These are phyloP conservation scores for Lactarius sanguifluus DNA, from an alignment of 768 basidiomycete species.

Conservation along the genomic window DNA sequence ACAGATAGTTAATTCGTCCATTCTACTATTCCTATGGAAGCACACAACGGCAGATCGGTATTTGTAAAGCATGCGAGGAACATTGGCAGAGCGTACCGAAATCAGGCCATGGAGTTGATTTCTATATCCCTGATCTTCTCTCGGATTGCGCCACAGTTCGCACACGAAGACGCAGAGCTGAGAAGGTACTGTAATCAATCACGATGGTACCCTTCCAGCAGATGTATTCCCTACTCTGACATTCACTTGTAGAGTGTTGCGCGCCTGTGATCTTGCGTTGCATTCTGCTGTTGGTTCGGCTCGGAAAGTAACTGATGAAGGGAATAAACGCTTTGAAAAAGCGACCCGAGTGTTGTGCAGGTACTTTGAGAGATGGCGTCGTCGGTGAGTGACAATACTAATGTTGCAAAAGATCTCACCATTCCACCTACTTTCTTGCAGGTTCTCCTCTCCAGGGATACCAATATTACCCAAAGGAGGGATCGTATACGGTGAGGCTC, in stretches of 20 bases:
- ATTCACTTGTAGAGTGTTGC: not conserved
- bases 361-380: not conserved
- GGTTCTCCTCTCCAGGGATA: not conserved
- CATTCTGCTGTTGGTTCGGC: not conserved
- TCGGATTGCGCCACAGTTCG: not conserved
- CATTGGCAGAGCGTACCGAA: conserved; percentile 16
- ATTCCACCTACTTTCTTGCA: not conserved
- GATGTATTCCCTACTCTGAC: not conserved
- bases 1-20: not conserved
- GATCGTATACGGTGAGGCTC: not conserved
- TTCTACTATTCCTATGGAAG: not conserved
- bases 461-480: not conserved
- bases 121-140: conserved; percentile 14
- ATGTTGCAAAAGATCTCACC: not conserved
- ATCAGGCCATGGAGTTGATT: conserved; percentile 13
- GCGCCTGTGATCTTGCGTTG: not conserved
- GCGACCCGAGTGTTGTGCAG: not conserved
- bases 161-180: not conserved
- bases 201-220: not conserved
- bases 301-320: not conserved
- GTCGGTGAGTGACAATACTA: not conserved
- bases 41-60: not conserved
- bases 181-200: not conserved
- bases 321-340: not conserved
- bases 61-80: conserved; percentile 22